Percentiles rank a stretch among this genome's conserved stretches.
phyloP scores from a whole-genome alignment of 2,329 filamentous ascomycete genomes.

The Colletotrichum camelliae region DNA sequence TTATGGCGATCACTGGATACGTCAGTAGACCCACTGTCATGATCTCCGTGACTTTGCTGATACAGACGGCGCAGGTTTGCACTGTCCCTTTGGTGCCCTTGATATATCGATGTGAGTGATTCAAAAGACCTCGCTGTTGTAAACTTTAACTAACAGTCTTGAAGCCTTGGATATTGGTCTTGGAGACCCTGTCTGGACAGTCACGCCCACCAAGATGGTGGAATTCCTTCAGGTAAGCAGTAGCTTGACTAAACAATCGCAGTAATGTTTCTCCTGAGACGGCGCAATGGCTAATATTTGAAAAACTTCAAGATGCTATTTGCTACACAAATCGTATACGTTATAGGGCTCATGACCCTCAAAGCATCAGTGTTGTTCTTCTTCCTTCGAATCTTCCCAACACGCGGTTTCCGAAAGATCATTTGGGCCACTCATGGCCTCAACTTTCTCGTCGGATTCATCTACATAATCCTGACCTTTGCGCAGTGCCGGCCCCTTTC shows the following conservation, averaged over 20 bases:
- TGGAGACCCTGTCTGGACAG: neutral
- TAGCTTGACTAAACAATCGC: neutral
- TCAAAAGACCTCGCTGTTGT: accelerated
- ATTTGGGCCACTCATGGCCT: neutral
- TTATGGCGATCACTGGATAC: neutral
- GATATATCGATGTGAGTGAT: neutral
- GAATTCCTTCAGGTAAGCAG: neutral
- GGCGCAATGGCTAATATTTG: accelerated
- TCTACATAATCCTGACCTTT: neutral
- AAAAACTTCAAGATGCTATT: neutral
- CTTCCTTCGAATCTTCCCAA: slow-evolving; percentile 35
- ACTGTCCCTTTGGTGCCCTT: neutral
- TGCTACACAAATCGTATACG: neutral
- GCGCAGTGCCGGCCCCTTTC: neutral
- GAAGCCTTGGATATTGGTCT: neutral
- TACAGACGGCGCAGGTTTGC: neutral
- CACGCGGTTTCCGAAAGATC: neutral
- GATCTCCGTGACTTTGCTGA: neutral
- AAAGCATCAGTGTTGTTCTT: slow-evolving; percentile 37
- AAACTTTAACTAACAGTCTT: accelerated
- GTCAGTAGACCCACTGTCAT: neutral
- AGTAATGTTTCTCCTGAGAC: accelerated
- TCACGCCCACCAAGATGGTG: neutral
- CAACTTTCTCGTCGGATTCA: neutral
- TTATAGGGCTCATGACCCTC: slow-evolving; percentile 8